These are phyloP conservation scores for Nicotiana knightiana DNA, from an alignment of 257 asterid genomes.

Conservation along the genomic window DNA sequence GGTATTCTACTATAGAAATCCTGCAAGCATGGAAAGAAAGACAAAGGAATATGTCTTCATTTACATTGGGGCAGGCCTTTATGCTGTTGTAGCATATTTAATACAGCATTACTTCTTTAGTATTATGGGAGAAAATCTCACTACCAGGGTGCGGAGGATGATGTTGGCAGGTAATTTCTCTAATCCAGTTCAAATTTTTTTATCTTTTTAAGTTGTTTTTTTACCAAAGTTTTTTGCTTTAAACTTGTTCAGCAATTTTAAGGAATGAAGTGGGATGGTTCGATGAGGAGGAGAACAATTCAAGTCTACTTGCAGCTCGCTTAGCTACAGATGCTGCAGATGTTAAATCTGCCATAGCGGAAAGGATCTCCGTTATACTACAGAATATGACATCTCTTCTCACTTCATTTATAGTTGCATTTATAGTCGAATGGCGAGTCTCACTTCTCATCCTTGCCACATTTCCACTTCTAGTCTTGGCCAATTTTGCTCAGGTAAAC, in stretches of 20 bases:
- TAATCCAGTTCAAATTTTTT: neutral
- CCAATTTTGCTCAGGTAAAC: conserved; percentile 96
- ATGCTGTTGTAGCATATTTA: conserved; percentile 84
- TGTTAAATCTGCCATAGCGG: conserved; percentile 92
- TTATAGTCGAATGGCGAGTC: conserved; percentile 97
- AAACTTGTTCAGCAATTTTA: conserved; percentile 54
- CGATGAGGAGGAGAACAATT: conserved; percentile 96
- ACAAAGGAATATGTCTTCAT: conserved; percentile 86
- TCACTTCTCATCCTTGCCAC: conserved; percentile 79
- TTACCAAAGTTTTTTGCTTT: neutral
- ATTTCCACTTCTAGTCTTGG: conserved; percentile 93
- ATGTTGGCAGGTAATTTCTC: conserved; percentile 82
- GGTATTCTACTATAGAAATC: conserved; percentile 75
- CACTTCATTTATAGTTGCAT: conserved; percentile 92
- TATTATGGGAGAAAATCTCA: conserved; percentile 95
- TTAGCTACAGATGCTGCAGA: conserved; percentile 94
- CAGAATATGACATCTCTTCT: conserved; percentile 99
- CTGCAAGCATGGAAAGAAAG: conserved; percentile 73
- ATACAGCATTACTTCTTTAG: conserved; percentile 97
- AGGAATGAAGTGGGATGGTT: conserved; percentile 99
- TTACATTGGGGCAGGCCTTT: conserved; percentile 84
- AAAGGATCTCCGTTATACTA: conserved; percentile 90
- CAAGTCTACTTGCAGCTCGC: conserved; percentile 87
- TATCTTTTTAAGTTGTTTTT: neutral
- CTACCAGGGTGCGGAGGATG: conserved; percentile 94